Evolutionary conservation across 192 early-diverging fungal genomes (phyloP).

Genomic region (Dispira parvispora): DNA sequence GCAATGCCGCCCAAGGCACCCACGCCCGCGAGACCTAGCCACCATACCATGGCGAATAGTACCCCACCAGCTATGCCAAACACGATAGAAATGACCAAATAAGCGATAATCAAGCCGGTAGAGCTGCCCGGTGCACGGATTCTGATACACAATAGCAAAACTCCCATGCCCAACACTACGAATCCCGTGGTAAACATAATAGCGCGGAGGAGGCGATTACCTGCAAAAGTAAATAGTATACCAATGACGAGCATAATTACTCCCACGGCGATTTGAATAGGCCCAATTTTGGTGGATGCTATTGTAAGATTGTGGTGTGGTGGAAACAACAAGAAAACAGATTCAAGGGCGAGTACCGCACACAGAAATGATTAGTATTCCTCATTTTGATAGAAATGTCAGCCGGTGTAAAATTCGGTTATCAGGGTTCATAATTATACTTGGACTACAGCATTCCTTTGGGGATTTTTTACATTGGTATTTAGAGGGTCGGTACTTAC

Average conservation of each 20-base stretch:
- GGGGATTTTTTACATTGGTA: too few species aligned
- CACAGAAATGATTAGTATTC: too few species aligned
- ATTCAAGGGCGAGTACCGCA: too few species aligned
- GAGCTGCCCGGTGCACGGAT: background rate
- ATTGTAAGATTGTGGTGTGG: too few species aligned
- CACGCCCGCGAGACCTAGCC: slow-evolving; percentile 9
- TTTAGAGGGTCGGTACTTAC: too few species aligned
- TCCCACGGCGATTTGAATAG: slow-evolving; percentile 17
- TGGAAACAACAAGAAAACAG: too few species aligned
- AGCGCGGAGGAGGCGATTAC: slow-evolving; percentile 28
- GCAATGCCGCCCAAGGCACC: slow-evolving; percentile 18
- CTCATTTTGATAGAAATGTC: too few species aligned
- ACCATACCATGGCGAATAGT: slow-evolving; percentile 14
- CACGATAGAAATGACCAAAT: background rate
- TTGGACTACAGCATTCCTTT: too few species aligned
- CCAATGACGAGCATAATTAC: slow-evolving; percentile 25
- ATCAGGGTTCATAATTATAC: too few species aligned
- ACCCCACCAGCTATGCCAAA: slow-evolving; percentile 11
- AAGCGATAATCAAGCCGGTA: background rate
- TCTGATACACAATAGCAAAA: slow-evolving; percentile 9
- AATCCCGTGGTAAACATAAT: slow-evolving; percentile 29
- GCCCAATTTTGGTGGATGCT: background rate
- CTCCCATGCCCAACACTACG: slow-evolving; percentile 23
- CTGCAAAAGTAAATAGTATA: slow-evolving; percentile 29
- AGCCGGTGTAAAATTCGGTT: too few species aligned